phyloP scores from a whole-genome alignment of 108 stramenopile genomes.

The Pelagomonas calceolata region DNA sequence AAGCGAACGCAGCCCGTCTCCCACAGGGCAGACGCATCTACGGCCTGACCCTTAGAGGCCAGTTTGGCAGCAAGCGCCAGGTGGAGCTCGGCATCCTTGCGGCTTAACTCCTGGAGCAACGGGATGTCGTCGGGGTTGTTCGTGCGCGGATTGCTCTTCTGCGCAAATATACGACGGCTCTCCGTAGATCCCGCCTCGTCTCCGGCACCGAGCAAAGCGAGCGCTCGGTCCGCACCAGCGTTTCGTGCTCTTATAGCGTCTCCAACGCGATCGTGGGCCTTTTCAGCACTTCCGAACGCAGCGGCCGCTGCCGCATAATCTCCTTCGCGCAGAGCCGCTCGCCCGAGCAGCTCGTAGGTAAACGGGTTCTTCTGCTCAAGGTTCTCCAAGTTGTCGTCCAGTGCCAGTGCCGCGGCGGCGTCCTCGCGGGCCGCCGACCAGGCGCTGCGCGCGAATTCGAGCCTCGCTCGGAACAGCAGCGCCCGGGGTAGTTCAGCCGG shows the following conservation, averaged over 20 bases:
- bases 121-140: background rate
- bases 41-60: background rate
- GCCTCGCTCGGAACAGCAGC: background rate
- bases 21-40: background rate
- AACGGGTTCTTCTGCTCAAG: background rate
- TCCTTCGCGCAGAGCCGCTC: background rate
- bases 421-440: background rate
- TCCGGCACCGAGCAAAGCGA: background rate
- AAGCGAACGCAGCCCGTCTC: background rate
- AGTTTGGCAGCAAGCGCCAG: background rate
- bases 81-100: background rate
- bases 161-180: background rate
- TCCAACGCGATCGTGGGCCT: background rate
- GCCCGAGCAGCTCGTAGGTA: background rate
- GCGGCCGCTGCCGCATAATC: background rate
- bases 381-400: background rate
- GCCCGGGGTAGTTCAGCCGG: background rate
- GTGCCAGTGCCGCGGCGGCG: background rate
- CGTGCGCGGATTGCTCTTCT: background rate
- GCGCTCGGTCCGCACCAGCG: background rate
- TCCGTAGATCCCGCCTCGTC: background rate
- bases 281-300: background rate
- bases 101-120: background rate
- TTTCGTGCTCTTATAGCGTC: background rate
- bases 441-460: background rate